Evolutionary conservation across 2,329 filamentous ascomycete genomes (phyloP), one percentile per base, ranked within the genome.

Genomic region (Esteya vermicola): DNA sequence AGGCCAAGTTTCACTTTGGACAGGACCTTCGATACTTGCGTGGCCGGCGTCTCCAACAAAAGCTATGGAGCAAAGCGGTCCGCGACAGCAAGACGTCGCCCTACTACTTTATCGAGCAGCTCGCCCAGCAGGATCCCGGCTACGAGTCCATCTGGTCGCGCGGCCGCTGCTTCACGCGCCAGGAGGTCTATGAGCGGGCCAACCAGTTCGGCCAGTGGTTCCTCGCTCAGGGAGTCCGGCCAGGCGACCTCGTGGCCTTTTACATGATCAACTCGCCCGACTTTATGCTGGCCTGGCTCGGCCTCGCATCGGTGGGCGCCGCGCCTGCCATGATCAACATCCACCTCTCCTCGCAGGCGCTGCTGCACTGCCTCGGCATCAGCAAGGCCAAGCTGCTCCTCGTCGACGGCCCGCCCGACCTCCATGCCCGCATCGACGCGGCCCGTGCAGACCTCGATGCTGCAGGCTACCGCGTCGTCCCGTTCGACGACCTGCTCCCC

Each of bases 251-350:
- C 2, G 75, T 83, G 1, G 73, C 68, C 4, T 63, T 84, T 43
- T 81, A 78, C 55, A 70, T 83, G 55, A 68, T 65, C 50, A 85
- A 84, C 54, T 71, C 73, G 13, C 67, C 75, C 0, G 77, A 84
- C 41, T 82, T 83, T 48, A 50, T 80, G 9, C 72, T 81, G 36
- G 68, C 69, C 4, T 80, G 78, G 72, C 52, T 83, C 31, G 79
- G 71, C 0, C 58, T 78, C 4, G 71, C 72, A 65, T 68, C 73
- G 9, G 70, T 84, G 41, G 80, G 80, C 4, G 74, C 74, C 13
- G 76, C 75, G 0, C 80, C 80, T 0, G 78, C 80, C 1, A 68
- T 81, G 56, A 78, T 85, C 53, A 85, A 85, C 53, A 74, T 78
- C 53, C 78, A 84, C 51, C 60, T 85, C 8, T 63, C 68, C 8